Conservation (phyloP, 345 rosid species). For the Moricandia arvensis region DNA sequence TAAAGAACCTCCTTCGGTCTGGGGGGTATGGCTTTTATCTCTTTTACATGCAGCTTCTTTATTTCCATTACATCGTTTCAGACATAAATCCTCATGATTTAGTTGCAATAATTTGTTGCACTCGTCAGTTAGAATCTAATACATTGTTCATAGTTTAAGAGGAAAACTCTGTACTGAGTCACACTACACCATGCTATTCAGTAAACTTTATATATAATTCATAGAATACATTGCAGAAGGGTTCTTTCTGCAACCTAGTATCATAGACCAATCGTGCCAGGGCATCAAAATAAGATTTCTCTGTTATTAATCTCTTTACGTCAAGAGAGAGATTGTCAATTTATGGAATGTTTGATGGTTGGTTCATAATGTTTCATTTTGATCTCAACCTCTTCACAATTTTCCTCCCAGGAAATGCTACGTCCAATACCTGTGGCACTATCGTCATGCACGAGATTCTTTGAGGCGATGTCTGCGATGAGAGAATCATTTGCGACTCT, state of each 20-base stretch:
- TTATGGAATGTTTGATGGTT: background rate
- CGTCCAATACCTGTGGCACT: constrained; percentile 98
- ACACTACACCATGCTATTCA: background rate
- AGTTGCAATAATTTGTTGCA: background rate
- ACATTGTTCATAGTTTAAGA: constrained; percentile 3
- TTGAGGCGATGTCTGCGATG: constrained; percentile 99
- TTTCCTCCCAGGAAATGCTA: constrained; percentile 73
- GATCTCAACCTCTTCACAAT: background rate
- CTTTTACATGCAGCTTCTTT: constrained; percentile 20
- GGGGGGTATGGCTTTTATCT: constrained; percentile 68
- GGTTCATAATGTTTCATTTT: background rate
- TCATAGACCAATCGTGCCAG: background rate
- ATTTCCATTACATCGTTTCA: constrained; percentile 5
- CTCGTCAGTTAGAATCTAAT: background rate
- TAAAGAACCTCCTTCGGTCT: constrained; percentile 92
- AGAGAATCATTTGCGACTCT: constrained; percentile 96
- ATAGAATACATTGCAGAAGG: background rate
- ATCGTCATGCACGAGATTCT: constrained; percentile 95
- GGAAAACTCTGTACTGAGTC: background rate
- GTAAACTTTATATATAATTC: background rate
- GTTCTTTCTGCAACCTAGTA: background rate
- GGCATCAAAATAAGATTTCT: background rate
- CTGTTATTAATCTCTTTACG: background rate
- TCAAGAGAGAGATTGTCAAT: background rate
- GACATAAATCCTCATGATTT: background rate